Base-by-base conservation (phyloP, 2,329 filamentous ascomycete genomes). In the Pezicula neosporulosa region DNA sequence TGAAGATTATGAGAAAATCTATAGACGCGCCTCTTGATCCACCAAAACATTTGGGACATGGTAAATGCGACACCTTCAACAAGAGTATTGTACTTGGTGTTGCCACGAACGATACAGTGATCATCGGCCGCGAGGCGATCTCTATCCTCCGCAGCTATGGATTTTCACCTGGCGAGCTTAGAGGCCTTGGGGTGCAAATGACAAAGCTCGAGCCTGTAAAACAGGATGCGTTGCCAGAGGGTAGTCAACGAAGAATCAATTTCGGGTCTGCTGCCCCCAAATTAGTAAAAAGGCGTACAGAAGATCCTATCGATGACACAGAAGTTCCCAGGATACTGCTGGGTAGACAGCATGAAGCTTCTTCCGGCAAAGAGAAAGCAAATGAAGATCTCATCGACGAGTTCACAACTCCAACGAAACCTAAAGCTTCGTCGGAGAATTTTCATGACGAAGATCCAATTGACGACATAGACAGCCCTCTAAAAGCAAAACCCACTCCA, bases 1-100 rank as follows among this genome's bases (percentile, higher is more conserved):
- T 99, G 77, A 97, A 97, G 66, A 87, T 99, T 54, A 97, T 99
- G 91, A 82, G 87, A 55, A 83, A 93, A 55, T 83, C 92, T 15
- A 75, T 85, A 19, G 89, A 96, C 70, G 93, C 94, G 15, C 94
- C 94, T 0, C 72, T 97, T 15, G 92, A 97, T 66, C 90, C 94
- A 2, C 84, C 87, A 0, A 99, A 99, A 65, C 91, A 97, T 70
- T 77, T 99, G 1, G 94, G 94, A 0, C 94, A 97, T 69, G 94
- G 94, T 1, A 93, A 91, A 69, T 99, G 94, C 64, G 94, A 99
- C 65, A 89, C 85, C 0, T 95, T 92, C 74, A 97, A 90, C 73
- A 97, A 95, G 68, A 96, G 90, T 60, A 70, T 87, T 8, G 68
- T 84, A 2, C 86, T 99, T 54, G 92, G 93, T 1, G 83, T 97